Base-by-base conservation (phyloP, 2,329 filamentous ascomycete genomes). In the Didymella segeticola region DNA sequence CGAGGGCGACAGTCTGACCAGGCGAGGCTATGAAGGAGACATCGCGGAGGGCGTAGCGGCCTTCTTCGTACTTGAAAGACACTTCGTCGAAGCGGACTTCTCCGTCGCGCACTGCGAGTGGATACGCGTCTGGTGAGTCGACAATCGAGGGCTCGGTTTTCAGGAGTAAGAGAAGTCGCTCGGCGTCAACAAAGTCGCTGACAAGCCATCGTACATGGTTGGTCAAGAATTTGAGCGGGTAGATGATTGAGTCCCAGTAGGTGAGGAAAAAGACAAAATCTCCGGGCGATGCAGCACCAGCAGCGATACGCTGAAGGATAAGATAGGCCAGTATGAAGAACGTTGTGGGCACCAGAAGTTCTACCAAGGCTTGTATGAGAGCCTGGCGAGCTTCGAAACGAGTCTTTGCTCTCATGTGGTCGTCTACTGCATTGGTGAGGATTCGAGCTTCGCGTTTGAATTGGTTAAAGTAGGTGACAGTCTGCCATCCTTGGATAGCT, bases 101-200 rank as follows among this genome's bases (percentile, higher is more conserved):
- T 0, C 82, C 83, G 8, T 75, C 61, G 0, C 66, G 70, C 5
- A 81, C 61, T 2, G 68, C 61, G 4, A 87, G 69, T 4, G 67
- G 70, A 15, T 47, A 26, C 2, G 62, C 53, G 23, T 47, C 47
- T 3, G 42, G 14, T 22, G 45, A 33, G 36, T 86, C 80, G 0
- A 66, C 64, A 9, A 87, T 77, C 2, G 76, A 79, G 0, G 84
- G 78, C 53, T 85, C 79, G 10, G 79, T 83, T 37, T 81, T 76
- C 6, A 87, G 72, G 0, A 88, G 75, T 22, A 76, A 69, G 22
- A 83, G 76, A 10, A 88, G 74, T 11, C 82, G 78, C 65, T 89
- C 86, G 0, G 86, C 84, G 63, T 88, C 83, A 29, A 88, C 80
- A 22, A 89, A 70, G 47, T 83, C 79, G 4, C 45, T 20, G 8